Base-by-base conservation (phyloP, 2,329 filamentous ascomycete genomes). In the Sporothrix humicola region DNA sequence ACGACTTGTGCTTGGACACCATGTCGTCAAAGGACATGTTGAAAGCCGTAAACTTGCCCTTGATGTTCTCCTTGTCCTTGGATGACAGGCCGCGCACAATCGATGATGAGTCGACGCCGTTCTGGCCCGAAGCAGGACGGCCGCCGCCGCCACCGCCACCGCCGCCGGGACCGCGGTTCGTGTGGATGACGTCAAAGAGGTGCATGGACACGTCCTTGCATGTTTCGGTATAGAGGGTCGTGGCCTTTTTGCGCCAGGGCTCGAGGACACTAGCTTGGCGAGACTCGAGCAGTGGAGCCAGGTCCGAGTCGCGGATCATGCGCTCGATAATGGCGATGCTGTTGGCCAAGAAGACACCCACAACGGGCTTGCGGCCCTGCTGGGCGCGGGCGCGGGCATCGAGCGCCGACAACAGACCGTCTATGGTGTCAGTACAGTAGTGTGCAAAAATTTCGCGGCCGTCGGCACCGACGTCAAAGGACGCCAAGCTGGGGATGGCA, bases 21-120 rank as follows among this genome's bases (percentile, higher is more conserved):
- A 98, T 88, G 44, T 97, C 95, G 76, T 99, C 96, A 80, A 99
- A 99, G 61, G 88, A 90, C 9, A 88, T 85, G 81, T 99, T 99
- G 85, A 99, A 99, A 58, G 90, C 89, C 78, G 92, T 90, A 82
- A 98, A 99, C 82, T 98, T 98, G 82, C 94, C 91, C 83, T 99
- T 99, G 83, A 98, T 97, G 73, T 91, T 91, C 80, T 99, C 96
- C 82, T 95, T 97, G 80, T 99, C 96, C 81, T 97, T 98, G 78
- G 91, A 94, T 63, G 89, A 90, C 2, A 98, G 85, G 0, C 89
- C 89, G 82, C 97, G 97, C 74, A 98, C 86, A 73, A 98, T 92
- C 0, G 92, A 92, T 17, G 91, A 90, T 1, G 93, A 96, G 81
- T 98, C 95, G 65, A 91, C 85, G 26, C 37, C 71, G n/a, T 88